Conservation (phyloP, 108 stramenopile genomes). For the Aurantiochytrium sp. region DNA sequence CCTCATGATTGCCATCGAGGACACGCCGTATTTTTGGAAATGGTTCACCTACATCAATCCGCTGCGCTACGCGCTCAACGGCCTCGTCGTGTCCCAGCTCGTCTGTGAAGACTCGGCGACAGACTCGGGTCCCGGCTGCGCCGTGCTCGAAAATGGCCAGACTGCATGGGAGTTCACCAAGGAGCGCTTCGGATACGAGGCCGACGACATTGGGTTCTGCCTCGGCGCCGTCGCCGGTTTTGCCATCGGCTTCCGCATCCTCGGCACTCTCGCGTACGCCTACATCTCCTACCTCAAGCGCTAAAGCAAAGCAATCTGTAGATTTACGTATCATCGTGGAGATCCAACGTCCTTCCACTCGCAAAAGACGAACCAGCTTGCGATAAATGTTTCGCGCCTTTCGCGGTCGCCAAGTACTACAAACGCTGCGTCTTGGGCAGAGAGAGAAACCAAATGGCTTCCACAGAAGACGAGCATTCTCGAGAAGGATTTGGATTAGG, state of each 20-base stretch:
- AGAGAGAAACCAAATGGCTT: too few relatives aligned
- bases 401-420: too few relatives aligned
- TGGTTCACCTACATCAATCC: constrained; percentile 1
- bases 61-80: background rate
- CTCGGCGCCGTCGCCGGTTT: background rate
- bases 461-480: too few relatives aligned
- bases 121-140: background rate
- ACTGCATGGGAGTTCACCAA: background rate
- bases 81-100: background rate
- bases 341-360: too few relatives aligned
- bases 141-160: background rate
- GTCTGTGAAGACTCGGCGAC: background rate
- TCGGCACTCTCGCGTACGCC: background rate
- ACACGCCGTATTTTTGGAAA: background rate
- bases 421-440: too few relatives aligned
- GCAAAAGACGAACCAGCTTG: too few relatives aligned
- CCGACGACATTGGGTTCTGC: background rate
- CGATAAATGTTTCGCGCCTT: too few relatives aligned
- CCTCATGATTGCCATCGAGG: background rate
- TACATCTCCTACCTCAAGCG: background rate
- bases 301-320: background rate
- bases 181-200: background rate
- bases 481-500: too few relatives aligned
- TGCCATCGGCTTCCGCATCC: background rate
- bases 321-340: too few relatives aligned